Evolutionary conservation across 176 grass and related monocot genomes (phyloP), one percentile per base, ranked within the genome.

Genomic region (Olyra latifolia): DNA sequence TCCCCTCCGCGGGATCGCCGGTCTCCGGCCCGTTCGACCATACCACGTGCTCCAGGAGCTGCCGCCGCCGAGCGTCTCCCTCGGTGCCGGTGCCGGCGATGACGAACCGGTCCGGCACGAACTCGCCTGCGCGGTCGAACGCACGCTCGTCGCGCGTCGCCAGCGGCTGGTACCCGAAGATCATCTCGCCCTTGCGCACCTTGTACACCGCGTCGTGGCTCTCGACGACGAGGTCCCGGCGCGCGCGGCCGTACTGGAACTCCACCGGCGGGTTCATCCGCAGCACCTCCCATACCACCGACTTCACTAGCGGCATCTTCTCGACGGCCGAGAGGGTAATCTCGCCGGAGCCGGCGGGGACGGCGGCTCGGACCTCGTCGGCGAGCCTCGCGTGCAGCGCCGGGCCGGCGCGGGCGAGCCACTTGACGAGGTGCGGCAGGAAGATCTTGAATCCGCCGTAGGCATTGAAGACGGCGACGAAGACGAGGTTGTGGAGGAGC

Each of bases 11-110:
- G 1, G 94, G 75, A 55, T 46, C 42, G 15, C 80, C 60, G 4
- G 80, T 94, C 87, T 97, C 94, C 61, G 85, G 40, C 65, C 91
- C 91, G 87, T 97, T 97, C n/a, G 94, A 94, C 94, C 94, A 97
- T n/a, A 86, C 79, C 66, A 97, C 84, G 78, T 91, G 82, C 71
- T 75, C 55, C 8, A 97, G 62, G 57, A 97, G 20, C 74, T 66
- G 32, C 23, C 29, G 28, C 32, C 83, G 82, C 19, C 19, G 50
- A 25, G 19, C 68, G 1, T 52, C 76, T 7, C 66, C 85, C 50
- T 6, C 50, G 35, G 19, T 62, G 1, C 45, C 76, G 7, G 66
- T 82, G 13, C 8, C 40, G 27, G 19, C 32, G 47, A 9, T 58
- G 2, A 88, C 74, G 74, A 97, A 97, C 28, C 89, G 59, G 45